phyloP scores from a whole-genome alignment of 495 filamentous ascomycete species.

The Penicillium pulvis region DNA sequence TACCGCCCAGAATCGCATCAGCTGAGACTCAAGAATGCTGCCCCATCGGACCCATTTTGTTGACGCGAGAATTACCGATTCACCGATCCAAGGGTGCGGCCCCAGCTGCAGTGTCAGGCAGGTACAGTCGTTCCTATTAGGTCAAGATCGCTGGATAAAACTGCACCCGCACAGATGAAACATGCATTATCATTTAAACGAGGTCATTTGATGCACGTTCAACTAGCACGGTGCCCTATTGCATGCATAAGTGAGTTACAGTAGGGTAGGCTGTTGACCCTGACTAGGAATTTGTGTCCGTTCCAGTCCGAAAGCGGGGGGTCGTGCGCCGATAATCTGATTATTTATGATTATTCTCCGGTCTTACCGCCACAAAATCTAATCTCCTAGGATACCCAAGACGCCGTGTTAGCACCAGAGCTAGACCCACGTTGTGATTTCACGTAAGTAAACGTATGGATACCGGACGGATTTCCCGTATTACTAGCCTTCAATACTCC shows the following conservation, averaged over 20 bases:
- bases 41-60: slow-evolving; percentile 1
- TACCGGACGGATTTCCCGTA: neutral
- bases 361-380: neutral
- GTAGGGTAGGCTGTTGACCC: neutral
- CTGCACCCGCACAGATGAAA: neutral
- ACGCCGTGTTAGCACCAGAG: neutral
- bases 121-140: neutral
- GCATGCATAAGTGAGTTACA: slow-evolving; percentile 1
- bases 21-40: neutral
- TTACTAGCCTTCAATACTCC: neutral
- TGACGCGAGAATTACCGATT: neutral
- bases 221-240: neutral
- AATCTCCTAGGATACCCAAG: neutral
- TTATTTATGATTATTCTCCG: neutral
- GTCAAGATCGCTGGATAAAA: neutral
- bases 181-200: neutral
- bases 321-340: slow-evolving; percentile 1
- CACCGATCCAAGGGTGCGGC: too few species aligned
- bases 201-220: neutral
- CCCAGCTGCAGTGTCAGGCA: neutral
- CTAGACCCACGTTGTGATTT: neutral
- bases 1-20: neutral
- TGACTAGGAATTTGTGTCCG: neutral
- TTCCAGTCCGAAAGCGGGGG: slow-evolving; percentile 2
- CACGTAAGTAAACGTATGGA: neutral